phyloP scores from a whole-genome alignment of 2,329 filamentous ascomycete species.

The Arthrobotrys musiformis region DNA sequence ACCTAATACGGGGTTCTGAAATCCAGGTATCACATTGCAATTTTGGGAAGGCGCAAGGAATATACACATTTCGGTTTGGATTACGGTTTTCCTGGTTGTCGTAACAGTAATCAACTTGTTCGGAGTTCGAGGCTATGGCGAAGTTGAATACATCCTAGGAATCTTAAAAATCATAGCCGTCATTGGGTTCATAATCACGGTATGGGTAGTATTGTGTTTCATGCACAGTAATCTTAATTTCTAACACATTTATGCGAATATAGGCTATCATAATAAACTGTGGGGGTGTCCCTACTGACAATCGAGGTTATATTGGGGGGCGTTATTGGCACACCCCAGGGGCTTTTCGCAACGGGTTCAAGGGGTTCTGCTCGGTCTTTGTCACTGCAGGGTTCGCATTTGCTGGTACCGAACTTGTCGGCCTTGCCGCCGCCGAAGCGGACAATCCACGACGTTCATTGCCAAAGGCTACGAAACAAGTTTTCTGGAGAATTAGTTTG shows the following conservation, averaged over 20 bases:
- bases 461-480: conserved; percentile 66
- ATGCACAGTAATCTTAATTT: no score
- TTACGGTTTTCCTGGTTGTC: conserved; percentile 54
- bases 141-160: conserved; percentile 59
- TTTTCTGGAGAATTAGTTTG: conserved; percentile 67
- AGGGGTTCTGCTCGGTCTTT: conserved; percentile 70
- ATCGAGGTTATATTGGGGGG: conserved; percentile 58
- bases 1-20: background rate
- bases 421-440: conserved; percentile 68
- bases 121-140: conserved; percentile 59
- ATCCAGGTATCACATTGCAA: conserved; percentile 41
- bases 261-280: conserved; percentile 66
- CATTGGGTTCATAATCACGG: conserved; percentile 58
- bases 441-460: conserved; percentile 67
- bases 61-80: conserved; percentile 55
- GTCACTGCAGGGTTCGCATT: conserved; percentile 71
- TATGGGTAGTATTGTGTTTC: no score
- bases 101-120: conserved; percentile 59
- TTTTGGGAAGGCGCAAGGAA: conserved; percentile 47
- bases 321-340: conserved; percentile 64
- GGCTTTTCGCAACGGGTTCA: conserved; percentile 66
- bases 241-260: no score
- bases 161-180: conserved; percentile 59
- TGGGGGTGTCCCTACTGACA: conserved; percentile 68
- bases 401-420: conserved; percentile 68